Percentiles rank a stretch among this genome's conserved stretches.
Evolutionary conservation across 139 green algal genomes (phyloP).

Genomic region (Spirogloea muscicola): DNA sequence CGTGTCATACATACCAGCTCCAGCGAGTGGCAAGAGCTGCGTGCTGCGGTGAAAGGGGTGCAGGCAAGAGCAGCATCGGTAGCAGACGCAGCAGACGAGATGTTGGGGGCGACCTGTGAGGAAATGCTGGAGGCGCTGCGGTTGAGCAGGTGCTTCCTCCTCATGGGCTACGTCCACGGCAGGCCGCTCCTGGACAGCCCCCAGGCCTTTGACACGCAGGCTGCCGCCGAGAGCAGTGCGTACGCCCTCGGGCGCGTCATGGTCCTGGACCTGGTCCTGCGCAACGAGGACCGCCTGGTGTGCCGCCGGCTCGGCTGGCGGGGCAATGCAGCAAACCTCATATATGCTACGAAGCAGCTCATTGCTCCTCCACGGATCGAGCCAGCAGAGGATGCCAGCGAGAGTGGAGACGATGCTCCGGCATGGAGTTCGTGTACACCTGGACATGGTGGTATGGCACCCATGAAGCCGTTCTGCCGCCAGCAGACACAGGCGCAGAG

Average conservation of each 20-base stretch:
- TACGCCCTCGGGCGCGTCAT: constrained; percentile 25
- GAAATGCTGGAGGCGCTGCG: constrained; percentile 31
- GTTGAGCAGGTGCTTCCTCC: constrained; percentile 24
- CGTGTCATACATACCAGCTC: too few relatives aligned
- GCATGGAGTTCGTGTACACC: too few relatives aligned
- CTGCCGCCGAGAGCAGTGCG: not conserved
- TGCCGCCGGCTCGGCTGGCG: constrained; percentile 25
- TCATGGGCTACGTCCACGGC: constrained; percentile 35
- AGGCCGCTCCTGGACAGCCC: constrained; percentile 3
- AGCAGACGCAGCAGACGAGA: too few relatives aligned
- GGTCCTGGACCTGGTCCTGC: constrained; percentile 34
- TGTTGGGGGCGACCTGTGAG: constrained; percentile 4
- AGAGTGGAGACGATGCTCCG: too few relatives aligned
- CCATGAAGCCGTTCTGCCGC: too few relatives aligned
- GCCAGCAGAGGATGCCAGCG: too few relatives aligned
- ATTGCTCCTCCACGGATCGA: too few relatives aligned
- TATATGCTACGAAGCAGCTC: constrained; percentile 1
- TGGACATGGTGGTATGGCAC: too few relatives aligned
- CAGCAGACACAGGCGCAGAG: too few relatives aligned
- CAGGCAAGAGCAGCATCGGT: too few relatives aligned
- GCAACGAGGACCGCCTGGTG: constrained; percentile 32
- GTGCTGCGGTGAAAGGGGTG: too few relatives aligned
- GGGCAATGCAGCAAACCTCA: constrained; percentile 31
- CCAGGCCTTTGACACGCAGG: not conserved
- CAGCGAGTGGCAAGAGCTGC: too few relatives aligned